A percentile compares a stretch with the other conserved stretches of the same genome.
These are phyloP conservation scores for Globisporangium acanthophoron DNA, from an alignment of 352 stramenopile genomes.

Conservation along the genomic window DNA sequence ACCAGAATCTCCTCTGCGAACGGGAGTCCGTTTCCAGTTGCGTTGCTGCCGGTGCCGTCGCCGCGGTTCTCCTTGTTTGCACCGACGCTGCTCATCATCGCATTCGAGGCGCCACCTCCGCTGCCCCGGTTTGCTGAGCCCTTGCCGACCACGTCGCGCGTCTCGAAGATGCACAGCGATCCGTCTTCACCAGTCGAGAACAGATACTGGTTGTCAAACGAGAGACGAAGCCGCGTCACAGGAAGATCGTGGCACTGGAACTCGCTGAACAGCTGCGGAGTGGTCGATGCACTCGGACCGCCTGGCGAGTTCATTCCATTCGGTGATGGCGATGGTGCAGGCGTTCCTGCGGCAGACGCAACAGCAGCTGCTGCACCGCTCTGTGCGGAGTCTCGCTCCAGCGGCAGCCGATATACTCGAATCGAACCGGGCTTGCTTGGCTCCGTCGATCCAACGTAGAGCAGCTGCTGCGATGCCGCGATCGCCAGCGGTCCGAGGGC, in stretches of 20 bases:
- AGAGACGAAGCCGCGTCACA: conserved; percentile 66
- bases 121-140: conserved; percentile 25
- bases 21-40: conserved; percentile 49
- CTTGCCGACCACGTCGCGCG: conserved; percentile 49
- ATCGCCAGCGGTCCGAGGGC: conserved; percentile 78
- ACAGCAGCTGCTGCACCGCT: neutral
- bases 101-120: conserved; percentile 18
- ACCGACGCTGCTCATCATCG: conserved; percentile 24
- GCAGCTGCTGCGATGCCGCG: conserved; percentile 79
- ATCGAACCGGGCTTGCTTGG: conserved; percentile 57
- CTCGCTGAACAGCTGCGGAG: conserved; percentile 37
- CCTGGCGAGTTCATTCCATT: conserved; percentile 14
- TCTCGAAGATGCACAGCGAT: conserved; percentile 89
- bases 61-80: conserved; percentile 19
- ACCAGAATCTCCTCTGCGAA: conserved; percentile 93
- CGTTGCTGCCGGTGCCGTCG: conserved; percentile 20
- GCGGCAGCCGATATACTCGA: conserved; percentile 61
- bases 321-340: conserved; percentile 7
- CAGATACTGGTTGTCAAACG: conserved; percentile 89
- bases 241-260: conserved; percentile 80
- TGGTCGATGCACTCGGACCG: conserved; percentile 6
- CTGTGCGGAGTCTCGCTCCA: conserved; percentile 45
- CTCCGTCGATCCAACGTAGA: conserved; percentile 88
- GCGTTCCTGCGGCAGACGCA: conserved; percentile 2
- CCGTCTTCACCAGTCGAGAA: conserved; percentile 92